These are phyloP conservation scores for Ajuga reptans DNA, from an alignment of 305 asterid species.

Conservation along the genomic window DNA sequence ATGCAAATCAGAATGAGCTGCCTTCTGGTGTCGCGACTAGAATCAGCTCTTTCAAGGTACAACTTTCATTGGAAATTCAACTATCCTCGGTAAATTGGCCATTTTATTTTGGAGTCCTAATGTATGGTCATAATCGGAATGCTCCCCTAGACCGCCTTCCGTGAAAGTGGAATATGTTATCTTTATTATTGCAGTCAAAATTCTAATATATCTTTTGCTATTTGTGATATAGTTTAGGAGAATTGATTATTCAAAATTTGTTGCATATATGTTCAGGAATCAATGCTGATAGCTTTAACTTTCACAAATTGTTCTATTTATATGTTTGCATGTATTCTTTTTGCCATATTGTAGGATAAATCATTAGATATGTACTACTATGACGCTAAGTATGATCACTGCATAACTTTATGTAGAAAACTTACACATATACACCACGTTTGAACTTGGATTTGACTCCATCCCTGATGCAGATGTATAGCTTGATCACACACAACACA, in stretches of 20 bases:
- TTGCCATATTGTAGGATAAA: not conserved
- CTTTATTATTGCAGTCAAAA: not conserved
- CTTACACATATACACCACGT: not conserved
- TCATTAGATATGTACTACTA: not conserved
- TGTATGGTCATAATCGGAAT: not conserved
- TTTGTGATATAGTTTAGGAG: conserved; percentile 1
- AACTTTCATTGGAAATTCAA: conserved; percentile 4
- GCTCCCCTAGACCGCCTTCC: not conserved
- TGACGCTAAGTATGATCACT: not conserved
- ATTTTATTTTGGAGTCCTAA: not conserved
- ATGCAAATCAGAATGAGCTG: conserved; percentile 57
- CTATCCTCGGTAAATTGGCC: not conserved
- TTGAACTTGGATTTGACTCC: conserved; percentile 5
- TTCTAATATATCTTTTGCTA: not conserved
- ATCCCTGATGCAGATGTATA: not conserved
- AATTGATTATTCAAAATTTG: not conserved
- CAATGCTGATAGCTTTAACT: not conserved
- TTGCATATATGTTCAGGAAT: not conserved
- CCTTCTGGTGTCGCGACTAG: conserved; percentile 55
- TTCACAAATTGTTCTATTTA: conserved; percentile 10
- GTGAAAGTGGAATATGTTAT: not conserved
- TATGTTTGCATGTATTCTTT: not conserved
- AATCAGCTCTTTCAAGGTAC: conserved; percentile 70
- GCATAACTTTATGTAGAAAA: not conserved
- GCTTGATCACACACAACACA: not conserved